Conservation (phyloP, 139 green algal genomes). For the Spirogloea muscicola region DNA sequence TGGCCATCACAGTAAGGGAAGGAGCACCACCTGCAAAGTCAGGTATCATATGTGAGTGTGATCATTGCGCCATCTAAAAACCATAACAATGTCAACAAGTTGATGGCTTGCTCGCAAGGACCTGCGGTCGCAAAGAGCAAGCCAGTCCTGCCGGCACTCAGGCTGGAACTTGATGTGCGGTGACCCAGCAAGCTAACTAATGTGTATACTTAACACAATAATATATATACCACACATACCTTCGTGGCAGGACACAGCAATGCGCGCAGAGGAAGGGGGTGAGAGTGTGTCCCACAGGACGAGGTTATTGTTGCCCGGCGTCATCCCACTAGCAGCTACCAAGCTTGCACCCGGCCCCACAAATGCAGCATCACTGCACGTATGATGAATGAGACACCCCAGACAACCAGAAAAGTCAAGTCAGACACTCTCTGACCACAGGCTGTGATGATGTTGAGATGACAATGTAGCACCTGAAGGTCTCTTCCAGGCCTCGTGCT, state of each 20-base stretch:
- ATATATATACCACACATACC: not conserved
- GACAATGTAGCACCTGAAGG: not conserved
- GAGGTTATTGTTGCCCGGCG: slow-evolving; percentile 4
- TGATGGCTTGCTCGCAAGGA: too few relatives aligned
- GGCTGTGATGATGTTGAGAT: not conserved
- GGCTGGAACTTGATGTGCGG: not conserved
- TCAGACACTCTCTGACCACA: too few relatives aligned
- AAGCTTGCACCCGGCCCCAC: slow-evolving; percentile 30
- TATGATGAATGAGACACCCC: too few relatives aligned
- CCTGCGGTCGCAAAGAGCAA: not conserved
- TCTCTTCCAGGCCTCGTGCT: too few relatives aligned
- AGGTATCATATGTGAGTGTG: not conserved
- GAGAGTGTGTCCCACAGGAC: slow-evolving; percentile 43
- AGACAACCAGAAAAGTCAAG: too few relatives aligned
- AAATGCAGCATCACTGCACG: slow-evolving; percentile 20
- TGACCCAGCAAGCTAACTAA: not conserved
- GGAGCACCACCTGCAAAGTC: slow-evolving; percentile 11
- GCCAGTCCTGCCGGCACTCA: not conserved
- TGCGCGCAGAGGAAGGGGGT: slow-evolving; percentile 14
- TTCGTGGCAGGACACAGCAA: slow-evolving; percentile 28
- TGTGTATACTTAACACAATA: not conserved
- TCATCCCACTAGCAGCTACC: slow-evolving; percentile 13
- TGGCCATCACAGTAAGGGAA: slow-evolving; percentile 16
- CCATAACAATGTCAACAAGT: not conserved
- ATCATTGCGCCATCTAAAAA: not conserved